Evolutionary conservation across 768 basidiomycete genomes (phyloP), one percentile per base, ranked within the genome.

Genomic region (Pulveroboletus frians): DNA sequence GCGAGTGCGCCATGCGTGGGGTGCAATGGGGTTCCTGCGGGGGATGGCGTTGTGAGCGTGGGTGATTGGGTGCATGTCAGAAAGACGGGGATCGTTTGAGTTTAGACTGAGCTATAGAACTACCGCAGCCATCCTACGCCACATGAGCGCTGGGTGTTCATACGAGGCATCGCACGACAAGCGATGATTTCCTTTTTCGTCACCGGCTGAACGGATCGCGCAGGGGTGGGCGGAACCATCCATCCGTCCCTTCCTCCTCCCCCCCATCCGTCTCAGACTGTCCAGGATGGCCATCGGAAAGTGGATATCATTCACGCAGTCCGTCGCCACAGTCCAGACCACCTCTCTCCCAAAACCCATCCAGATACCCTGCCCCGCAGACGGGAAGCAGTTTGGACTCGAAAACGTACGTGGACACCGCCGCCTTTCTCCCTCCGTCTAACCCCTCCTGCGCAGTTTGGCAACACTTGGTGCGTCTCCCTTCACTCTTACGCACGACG

Each of bases 381-480:
- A 89, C 69, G 80, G 78, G 50, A 92, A 92, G 76, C 85, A 83
- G 64, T 95, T 94, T 74, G 95, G 95, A n/a, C 75, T 96, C 46
- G 95, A 96, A 76, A 98, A 98, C 68, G 92, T 94, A 67, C 62
- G 92, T 80, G 17, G 18, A 39, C 35, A 39, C 42, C 23, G 46
- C 39, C 44, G 13, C 52, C 26, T 5, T 43, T 27, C 39, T 18
- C 11, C 43, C 50, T 46, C 34, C 46, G 21, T 35, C 47, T 61
- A 36, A 58, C 44, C 43, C n/a, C 40, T 5, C 23, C 35, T 17
- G 23, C 45, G 17, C 55, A 95, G 92, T 96, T 95, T 73, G 93
- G 92, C 35, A 98, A 97, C 67, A 98, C 92, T 40, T 98, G 94
- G 92, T 92, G 56, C 59, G 76, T 52, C 42, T 41, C 44, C 8